A percentile compares a stretch with the other conserved stretches of the same genome.
Evolutionary conservation across 139 green algal genomes (phyloP).

Genomic region (Chlorella sp.): DNA sequence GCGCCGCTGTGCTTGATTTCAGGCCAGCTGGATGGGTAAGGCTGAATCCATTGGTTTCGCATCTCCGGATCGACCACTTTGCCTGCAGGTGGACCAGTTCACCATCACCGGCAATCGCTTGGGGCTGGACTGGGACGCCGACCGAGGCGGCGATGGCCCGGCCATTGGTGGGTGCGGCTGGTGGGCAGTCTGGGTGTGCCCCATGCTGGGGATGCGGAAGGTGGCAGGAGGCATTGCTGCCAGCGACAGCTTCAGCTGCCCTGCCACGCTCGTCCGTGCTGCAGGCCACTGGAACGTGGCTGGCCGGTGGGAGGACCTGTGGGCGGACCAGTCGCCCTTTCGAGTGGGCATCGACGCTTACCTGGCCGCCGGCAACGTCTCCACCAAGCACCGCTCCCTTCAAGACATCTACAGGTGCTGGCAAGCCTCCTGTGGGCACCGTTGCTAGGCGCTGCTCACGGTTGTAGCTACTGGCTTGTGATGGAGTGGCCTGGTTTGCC

Average conservation of each 20-base stretch:
- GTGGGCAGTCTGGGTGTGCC: background rate
- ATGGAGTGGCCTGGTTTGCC: too few species aligned
- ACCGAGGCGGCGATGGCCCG: background rate
- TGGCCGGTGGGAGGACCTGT: conserved; percentile 35
- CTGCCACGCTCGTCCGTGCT: too few species aligned
- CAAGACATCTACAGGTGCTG: background rate
- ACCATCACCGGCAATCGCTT: conserved; percentile 23
- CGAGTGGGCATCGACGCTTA: conserved; percentile 18
- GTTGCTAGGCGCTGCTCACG: too few species aligned
- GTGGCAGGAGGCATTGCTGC: background rate
- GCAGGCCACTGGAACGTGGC: conserved; percentile 36
- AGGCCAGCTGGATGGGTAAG: too few species aligned
- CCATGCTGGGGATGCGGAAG: background rate
- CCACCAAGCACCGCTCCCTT: background rate
- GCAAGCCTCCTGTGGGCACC: too few species aligned
- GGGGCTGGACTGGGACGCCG: conserved; percentile 28
- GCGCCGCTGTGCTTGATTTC: too few species aligned
- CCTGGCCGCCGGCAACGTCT: conserved; percentile 18
- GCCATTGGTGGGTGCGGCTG: background rate
- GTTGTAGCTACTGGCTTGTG: too few species aligned
- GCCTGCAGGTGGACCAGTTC: conserved; percentile 2
- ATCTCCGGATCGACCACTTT: too few species aligned
- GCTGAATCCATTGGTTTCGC: too few species aligned
- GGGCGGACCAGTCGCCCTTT: conserved; percentile 19
- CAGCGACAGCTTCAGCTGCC: background rate